Percentiles rank a stretch among this genome's conserved stretches.
These are phyloP conservation scores for Soucietia sequanensis DNA, from an alignment of 805 yeast genomes.

Conservation along the genomic window DNA sequence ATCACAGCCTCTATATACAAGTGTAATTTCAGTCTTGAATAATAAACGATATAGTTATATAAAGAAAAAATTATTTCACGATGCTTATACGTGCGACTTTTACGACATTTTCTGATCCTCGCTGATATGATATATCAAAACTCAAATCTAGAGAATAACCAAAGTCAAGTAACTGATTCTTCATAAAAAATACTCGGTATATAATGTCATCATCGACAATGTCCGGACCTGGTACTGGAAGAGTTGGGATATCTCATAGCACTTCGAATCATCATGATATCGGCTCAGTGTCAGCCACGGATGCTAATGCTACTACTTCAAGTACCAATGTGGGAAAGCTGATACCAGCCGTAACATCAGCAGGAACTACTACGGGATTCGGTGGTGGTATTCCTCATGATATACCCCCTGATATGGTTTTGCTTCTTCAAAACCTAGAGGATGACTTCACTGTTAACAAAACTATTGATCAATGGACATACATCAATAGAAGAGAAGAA, in stretches of 20 bases:
- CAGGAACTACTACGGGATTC: conserved; percentile 12
- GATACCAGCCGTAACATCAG: conserved; percentile 10
- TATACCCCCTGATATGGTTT: conserved; percentile 46
- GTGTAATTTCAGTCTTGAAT: too few relatives aligned
- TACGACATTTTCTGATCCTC: too few relatives aligned
- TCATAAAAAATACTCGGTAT: too few relatives aligned
- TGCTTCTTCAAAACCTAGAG: conserved; percentile 40
- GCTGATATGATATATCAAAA: too few relatives aligned
- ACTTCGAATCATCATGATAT: conserved; percentile 17
- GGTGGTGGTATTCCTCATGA: conserved; percentile 23
- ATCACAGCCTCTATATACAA: too few relatives aligned
- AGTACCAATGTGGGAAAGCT: conserved; percentile 10
- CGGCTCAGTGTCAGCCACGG: conserved; percentile 22
- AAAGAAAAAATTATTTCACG: not conserved
- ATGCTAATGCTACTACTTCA: conserved; percentile 17
- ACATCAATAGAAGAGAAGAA: conserved; percentile 44
- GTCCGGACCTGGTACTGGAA: conserved; percentile 14
- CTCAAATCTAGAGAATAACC: too few relatives aligned
- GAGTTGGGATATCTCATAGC: conserved; percentile 14
- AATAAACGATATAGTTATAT: too few relatives aligned
- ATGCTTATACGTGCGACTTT: too few relatives aligned
- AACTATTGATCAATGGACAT: conserved; percentile 47
- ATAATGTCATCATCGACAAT: conserved; percentile 13
- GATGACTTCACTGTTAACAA: conserved; percentile 40
- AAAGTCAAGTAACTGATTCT: too few relatives aligned